phyloP scores from a whole-genome alignment of 2,329 filamentous ascomycete genomes.

The Phaeoacremonium minimum region DNA sequence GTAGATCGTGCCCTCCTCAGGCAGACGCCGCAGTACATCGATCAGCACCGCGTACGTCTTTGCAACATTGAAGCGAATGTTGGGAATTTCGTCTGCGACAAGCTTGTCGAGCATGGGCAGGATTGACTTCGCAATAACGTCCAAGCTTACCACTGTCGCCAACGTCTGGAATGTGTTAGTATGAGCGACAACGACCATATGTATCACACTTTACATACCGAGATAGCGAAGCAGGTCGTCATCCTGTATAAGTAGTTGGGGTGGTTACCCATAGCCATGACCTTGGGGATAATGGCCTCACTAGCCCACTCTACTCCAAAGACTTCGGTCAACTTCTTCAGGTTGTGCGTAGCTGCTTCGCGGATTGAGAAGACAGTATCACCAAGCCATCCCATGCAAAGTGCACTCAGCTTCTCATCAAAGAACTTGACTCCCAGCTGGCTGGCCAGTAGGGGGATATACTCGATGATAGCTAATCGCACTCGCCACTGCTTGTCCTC shows the following conservation, averaged over 20 bases:
- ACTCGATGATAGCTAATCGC: conserved; percentile 96
- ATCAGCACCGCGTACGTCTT: conserved; percentile 94
- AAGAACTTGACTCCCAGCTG: conserved; percentile 98
- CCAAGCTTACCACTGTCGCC: conserved; percentile 85
- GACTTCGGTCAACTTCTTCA: conserved; percentile 97
- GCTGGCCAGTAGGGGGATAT: conserved; percentile 92
- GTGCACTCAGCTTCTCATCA: conserved; percentile 88
- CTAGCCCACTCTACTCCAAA: conserved; percentile 98
- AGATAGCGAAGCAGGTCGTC: conserved; percentile 99
- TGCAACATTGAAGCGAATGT: conserved; percentile 98
- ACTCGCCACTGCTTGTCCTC: conserved; percentile 99
- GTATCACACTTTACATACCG: conserved; percentile 56
- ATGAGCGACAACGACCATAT: conserved; percentile 9
- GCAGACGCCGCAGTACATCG: conserved; percentile 84
- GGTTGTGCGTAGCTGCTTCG: conserved; percentile 93
- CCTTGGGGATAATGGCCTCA: conserved; percentile 95
- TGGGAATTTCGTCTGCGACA: conserved; percentile 90
- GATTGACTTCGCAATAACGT: conserved; percentile 89
- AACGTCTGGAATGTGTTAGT: conserved; percentile 76
- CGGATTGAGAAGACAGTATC: conserved; percentile 98
- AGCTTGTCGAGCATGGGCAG: conserved; percentile 95
- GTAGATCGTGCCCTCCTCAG: conserved; percentile 81
- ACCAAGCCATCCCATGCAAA: conserved; percentile 98
- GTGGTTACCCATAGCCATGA: conserved; percentile 96
- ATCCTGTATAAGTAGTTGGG: conserved; percentile 99